phyloP scores from a whole-genome alignment of 192 early-diverging fungal genomes.

The Backusella psychrophila region DNA sequence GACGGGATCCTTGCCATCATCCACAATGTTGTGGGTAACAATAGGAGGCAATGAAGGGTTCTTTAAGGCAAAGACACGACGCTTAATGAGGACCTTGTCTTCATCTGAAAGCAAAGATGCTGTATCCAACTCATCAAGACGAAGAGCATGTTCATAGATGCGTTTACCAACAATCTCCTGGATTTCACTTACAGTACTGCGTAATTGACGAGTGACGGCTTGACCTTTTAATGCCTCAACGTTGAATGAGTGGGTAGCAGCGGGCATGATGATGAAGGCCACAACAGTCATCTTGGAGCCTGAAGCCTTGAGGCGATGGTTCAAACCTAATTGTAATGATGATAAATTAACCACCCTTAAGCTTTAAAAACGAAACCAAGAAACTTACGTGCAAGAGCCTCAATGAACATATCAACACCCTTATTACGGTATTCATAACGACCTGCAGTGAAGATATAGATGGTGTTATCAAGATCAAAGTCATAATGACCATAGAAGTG shows the following conservation, averaged over 20 bases:
- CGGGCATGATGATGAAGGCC: conserved; percentile 95
- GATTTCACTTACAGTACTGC: conserved; percentile 85
- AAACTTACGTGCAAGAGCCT: conserved; percentile 80
- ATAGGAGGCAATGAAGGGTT: conserved; percentile 86
- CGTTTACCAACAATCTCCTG: conserved; percentile 79
- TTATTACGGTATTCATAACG: conserved; percentile 98
- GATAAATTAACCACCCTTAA: background rate
- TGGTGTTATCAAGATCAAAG: conserved; percentile 94
- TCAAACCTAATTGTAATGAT: conserved; percentile 59
- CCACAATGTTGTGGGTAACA: conserved; percentile 95
- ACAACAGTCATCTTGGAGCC: conserved; percentile 90
- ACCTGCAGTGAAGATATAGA: conserved; percentile 97
- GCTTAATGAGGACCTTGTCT: conserved; percentile 87
- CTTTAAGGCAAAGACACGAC: conserved; percentile 94
- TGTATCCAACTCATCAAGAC: conserved; percentile 73
- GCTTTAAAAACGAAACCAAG: background rate
- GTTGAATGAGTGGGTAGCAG: conserved; percentile 86
- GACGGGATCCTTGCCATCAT: conserved; percentile 85
- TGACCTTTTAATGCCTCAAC: conserved; percentile 97
- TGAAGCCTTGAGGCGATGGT: conserved; percentile 76
- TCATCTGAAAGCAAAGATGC: conserved; percentile 75
- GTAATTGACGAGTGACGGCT: conserved; percentile 93
- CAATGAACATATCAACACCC: conserved; percentile 97
- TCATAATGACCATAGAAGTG: conserved; percentile 98
- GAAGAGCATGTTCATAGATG: conserved; percentile 81